Percentiles rank a stretch among this genome's conserved stretches.
These are phyloP conservation scores for Penstemon barbatus DNA, from an alignment of 257 asterid species.

Conservation along the genomic window DNA sequence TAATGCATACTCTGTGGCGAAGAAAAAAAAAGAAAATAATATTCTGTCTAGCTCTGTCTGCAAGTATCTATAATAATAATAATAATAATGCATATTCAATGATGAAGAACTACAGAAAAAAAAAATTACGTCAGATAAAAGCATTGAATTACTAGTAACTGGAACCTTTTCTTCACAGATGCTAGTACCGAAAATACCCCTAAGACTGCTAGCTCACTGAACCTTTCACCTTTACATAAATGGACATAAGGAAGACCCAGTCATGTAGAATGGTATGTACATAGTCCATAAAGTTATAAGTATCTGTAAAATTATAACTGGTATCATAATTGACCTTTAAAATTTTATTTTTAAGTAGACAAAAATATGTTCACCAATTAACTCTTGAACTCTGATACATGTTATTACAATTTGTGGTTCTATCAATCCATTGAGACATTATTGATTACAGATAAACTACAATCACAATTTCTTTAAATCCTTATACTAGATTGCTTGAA, in stretches of 20 bases:
- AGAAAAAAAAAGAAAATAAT: conserved; percentile 24
- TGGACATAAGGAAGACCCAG: not conserved
- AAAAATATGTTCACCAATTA: too few species aligned
- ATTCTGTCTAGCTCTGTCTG: conserved; percentile 83
- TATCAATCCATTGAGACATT: not conserved
- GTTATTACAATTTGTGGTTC: not conserved
- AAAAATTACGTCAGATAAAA: not conserved
- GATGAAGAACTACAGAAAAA: not conserved
- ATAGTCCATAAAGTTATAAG: not conserved
- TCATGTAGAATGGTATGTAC: too few species aligned
- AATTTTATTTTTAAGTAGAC: not conserved
- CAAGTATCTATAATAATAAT: conserved; percentile 17
- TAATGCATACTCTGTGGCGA: not conserved
- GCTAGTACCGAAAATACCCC: not conserved
- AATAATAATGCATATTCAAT: too few species aligned
- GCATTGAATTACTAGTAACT: not conserved
- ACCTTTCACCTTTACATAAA: not conserved
- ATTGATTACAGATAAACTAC: not conserved
- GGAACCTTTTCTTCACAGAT: not conserved
- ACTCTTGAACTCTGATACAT: too few species aligned
- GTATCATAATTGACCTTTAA: not conserved
- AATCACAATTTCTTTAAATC: not conserved
- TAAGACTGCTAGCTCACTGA: not conserved
- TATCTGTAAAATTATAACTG: not conserved
- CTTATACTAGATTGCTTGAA: not conserved